These are phyloP conservation scores for Talaromyces marneffei DNA, from an alignment of 2,329 filamentous ascomycete genomes.

Conservation along the genomic window DNA sequence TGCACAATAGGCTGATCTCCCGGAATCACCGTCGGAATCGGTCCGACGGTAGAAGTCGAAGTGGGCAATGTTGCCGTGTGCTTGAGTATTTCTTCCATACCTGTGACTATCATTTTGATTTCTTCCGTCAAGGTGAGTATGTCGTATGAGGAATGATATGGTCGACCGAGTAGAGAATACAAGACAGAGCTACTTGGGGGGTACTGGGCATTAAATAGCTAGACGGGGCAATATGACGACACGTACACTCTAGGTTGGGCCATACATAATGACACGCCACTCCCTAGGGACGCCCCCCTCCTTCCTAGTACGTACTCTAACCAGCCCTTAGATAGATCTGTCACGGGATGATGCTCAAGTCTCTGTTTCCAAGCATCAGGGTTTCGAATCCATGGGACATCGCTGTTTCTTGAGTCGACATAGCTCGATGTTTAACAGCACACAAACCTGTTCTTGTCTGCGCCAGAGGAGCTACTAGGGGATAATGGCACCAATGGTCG, in stretches of 20 bases:
- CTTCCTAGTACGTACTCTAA: background rate
- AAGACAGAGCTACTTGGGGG: background rate
- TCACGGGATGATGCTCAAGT: background rate
- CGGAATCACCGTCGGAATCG: slow-evolving; percentile 39
- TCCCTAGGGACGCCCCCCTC: background rate
- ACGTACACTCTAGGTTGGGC: background rate
- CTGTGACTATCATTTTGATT: slow-evolving; percentile 1
- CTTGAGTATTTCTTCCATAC: slow-evolving; percentile 12
- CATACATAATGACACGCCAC: background rate
- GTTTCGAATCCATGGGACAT: background rate
- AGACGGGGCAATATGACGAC: slow-evolving; percentile 2
- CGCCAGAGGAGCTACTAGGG: background rate
- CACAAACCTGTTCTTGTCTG: background rate
- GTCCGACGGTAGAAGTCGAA: slow-evolving; percentile 31
- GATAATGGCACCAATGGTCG: background rate
- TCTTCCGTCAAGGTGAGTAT: background rate
- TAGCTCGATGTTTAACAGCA: background rate
- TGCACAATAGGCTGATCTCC: slow-evolving; percentile 29
- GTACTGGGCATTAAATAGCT: background rate
- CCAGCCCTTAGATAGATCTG: background rate
- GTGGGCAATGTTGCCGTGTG: slow-evolving; percentile 12
- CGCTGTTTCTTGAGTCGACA: background rate
- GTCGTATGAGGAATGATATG: background rate
- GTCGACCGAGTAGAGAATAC: background rate
- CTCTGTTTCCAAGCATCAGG: background rate